Evolutionary conservation across 768 basidiomycete genomes (phyloP).

Genomic region (Cantharellus cinnabarinus): DNA sequence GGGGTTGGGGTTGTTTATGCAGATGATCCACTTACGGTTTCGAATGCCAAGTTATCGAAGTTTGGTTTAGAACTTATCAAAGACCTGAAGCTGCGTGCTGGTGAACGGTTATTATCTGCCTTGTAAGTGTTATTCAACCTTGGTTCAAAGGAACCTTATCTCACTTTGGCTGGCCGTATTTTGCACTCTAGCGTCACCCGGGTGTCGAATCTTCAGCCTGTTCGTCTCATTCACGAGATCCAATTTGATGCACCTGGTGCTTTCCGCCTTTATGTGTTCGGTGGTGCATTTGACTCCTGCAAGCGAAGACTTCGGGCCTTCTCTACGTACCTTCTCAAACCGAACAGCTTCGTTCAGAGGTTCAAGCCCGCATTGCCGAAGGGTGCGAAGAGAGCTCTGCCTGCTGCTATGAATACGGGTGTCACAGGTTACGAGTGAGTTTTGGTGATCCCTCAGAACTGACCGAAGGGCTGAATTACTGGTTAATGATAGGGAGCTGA

Average conservation of each 20-base stretch:
- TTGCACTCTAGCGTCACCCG: neutral
- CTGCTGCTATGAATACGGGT: constrained; percentile 1
- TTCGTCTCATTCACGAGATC: neutral
- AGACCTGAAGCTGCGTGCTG: neutral
- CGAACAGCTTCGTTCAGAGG: neutral
- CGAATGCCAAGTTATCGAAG: neutral
- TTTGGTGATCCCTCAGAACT: neutral
- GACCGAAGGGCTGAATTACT: neutral
- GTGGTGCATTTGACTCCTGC: neutral
- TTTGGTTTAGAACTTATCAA: neutral
- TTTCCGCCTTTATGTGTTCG: neutral
- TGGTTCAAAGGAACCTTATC: neutral
- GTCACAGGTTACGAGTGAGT: neutral
- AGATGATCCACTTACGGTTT: neutral
- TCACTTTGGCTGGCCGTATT: neutral
- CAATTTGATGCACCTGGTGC: neutral
- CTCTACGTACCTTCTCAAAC: neutral
- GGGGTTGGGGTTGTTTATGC: neutral
- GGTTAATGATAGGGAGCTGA: neutral
- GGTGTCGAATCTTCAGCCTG: neutral
- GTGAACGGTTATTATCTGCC: neutral
- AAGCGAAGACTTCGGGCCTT: neutral
- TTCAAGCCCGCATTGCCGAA: neutral
- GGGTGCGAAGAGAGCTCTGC: neutral
- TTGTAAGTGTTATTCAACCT: neutral